A percentile compares a stretch with the other conserved stretches of the same genome.
Conservation (phyloP, 2,329 filamentous ascomycete species). For the Sphaerulina musiva region DNA sequence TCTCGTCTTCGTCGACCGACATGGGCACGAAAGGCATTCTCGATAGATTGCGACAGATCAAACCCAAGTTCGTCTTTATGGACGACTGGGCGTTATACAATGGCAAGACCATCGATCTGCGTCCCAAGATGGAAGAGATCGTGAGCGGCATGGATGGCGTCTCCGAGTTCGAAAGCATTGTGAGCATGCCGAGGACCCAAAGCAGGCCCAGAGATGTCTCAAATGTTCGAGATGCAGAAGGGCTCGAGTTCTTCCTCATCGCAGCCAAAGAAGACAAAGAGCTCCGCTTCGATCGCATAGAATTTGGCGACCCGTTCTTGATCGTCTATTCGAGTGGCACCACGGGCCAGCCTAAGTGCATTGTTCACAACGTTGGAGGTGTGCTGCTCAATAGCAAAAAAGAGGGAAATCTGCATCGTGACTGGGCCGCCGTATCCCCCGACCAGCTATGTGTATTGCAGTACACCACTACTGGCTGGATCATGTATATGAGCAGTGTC, state of each 20-base stretch:
- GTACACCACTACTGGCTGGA: conserved; percentile 69
- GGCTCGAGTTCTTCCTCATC: conserved; percentile 39
- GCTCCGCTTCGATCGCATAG: conserved; percentile 53
- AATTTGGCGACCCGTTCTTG: conserved; percentile 68
- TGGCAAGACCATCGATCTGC: conserved; percentile 64
- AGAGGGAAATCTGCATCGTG: conserved; percentile 53
- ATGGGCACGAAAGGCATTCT: conserved; percentile 75
- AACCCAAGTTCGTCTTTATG: conserved; percentile 74
- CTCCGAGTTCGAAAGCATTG: conserved; percentile 54
- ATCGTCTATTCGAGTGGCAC: conserved; percentile 70
- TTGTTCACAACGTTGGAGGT: conserved; percentile 69
- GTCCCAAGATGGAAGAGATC: conserved; percentile 64
- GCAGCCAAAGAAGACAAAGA: conserved; percentile 35
- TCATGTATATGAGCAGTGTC: conserved; percentile 70
- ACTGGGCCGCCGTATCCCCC: conserved; percentile 34
- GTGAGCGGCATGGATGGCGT: conserved; percentile 56
- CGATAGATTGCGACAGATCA: conserved; percentile 66
- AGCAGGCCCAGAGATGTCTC: conserved; percentile 52
- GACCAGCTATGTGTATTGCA: conserved; percentile 45
- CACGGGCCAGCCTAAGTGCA: conserved; percentile 77
- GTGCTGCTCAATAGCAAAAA: conserved; percentile 54
- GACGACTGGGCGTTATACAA: conserved; percentile 78
- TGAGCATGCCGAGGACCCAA: conserved; percentile 62
- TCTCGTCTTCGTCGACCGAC: conserved; percentile 71
- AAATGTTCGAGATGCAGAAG: conserved; percentile 44